Evolutionary conservation across 1,284 basidiomycete genomes (phyloP), one percentile per base, ranked within the genome.

Genomic region (Cutaneotrichosporon spelunceum): DNA sequence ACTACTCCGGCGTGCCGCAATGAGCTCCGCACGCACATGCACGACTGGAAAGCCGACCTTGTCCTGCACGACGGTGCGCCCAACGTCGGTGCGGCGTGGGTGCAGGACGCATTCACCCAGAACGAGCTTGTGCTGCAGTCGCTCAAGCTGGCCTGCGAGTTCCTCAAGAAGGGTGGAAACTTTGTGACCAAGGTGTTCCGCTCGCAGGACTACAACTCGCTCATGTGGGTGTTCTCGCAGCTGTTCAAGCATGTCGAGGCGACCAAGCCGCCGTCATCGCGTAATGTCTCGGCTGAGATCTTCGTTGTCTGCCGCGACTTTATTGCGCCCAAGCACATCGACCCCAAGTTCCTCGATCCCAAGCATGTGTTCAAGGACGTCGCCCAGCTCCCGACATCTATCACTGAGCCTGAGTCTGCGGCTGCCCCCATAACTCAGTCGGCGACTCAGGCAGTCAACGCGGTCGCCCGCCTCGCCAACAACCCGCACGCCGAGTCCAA

Each of bases 1-100:
- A 99, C 96, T 24, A 97, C 93, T 4, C 82, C 88, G 11, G 86
- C 89, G 64, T 99, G 96, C 80, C 87, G 96, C 60, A 88, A 90
- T 74, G 85, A 89, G 66, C 86, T 99, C 58, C 87, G 91, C 54
- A 82, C 82, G 44, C 92, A 97, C 79, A 82, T 99, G 66, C 98
- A 99, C 79, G 94, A 98, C 78, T 99, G 96, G 95, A 96, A 94
- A 80, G 96, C 96, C n/a, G 96, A 99, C 77, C 86, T 99, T 59
- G 94, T 99, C n/a, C 85, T 99, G 59, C 96, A 99, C 79, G 96
- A 99, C 80, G 96, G 96, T 83, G 96, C 96, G 47, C 96, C 96
- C 47, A 99, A 99, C 78, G 96, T 99, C 78, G 96, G 96, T 84
- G 91, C 93, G 27, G 96, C 96, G 14, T 99, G 96, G 96, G 87